These are phyloP conservation scores for Phytophthora crassamura DNA, from an alignment of 352 stramenopile species.

Conservation along the genomic window DNA sequence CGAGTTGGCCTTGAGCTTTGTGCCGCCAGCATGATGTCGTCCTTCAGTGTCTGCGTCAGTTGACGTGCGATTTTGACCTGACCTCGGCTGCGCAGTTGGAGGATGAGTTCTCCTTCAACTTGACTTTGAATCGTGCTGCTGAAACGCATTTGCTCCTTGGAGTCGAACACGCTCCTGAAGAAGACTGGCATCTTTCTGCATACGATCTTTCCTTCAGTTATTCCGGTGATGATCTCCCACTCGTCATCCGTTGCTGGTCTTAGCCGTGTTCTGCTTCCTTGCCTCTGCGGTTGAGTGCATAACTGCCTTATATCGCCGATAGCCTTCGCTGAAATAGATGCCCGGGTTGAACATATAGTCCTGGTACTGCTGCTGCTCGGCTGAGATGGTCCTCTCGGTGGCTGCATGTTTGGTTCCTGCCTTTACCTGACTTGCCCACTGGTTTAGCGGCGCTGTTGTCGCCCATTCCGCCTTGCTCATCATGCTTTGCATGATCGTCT, in stretches of 20 bases:
- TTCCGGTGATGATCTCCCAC: conserved; percentile 6
- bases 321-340: too few species aligned
- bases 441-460: not conserved
- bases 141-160: not conserved
- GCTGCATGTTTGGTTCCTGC: too few species aligned
- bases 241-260: not conserved
- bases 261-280: too few species aligned
- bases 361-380: too few species aligned
- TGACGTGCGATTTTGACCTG: not conserved
- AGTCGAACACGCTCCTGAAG: not conserved
- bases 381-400: too few species aligned
- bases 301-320: too few species aligned
- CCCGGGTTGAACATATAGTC: too few species aligned
- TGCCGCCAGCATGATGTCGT: too few species aligned
- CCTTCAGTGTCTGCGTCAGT: not conserved
- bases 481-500: not conserved
- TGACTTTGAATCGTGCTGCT: not conserved
- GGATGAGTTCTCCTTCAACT: conserved; percentile 5
- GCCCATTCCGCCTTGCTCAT: conserved; percentile 11
- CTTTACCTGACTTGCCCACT: too few species aligned
- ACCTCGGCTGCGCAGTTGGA: not conserved
- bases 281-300: too few species aligned
- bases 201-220: not conserved
- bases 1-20: too few species aligned
- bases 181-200: not conserved